Base-by-base conservation (phyloP, 805 yeast genomes). In the Kodamaea leandrae region DNA sequence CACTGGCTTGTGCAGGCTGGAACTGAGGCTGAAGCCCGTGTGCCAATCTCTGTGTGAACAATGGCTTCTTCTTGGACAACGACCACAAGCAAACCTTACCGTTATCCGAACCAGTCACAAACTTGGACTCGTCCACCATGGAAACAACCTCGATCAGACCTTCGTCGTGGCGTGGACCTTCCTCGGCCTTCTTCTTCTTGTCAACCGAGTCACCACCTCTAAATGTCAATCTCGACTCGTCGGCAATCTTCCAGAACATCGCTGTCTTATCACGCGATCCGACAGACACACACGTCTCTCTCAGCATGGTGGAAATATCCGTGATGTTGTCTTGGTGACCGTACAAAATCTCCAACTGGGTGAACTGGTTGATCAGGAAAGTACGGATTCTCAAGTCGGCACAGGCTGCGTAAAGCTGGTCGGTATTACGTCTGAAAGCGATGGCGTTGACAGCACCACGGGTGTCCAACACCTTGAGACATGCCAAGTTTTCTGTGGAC, bases 231-330 rank as follows among this genome's bases (percentile, higher is more conserved):
- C 97, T 79, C 1, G 95, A 81, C 65, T 93, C 99, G 54, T 93
- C 99, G 18, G 96, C 80, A 50, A 93, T 88, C 61, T 93, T 93
- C 99, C 99, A 93, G 53, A 86, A 71, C 83, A 95, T 84, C 7
- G 91, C 96, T 4, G 96, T 86, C 54, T 95, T 82, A 64, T 93
- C 99, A 53, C 98, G 79, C 3, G 95, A 75, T 13, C 99, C 99
- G 23, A 91, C 98, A 18, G 96, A 87, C 13, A 93, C 90, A 70
- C 99, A 93, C 44, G 96, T 79, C 57, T 93, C 98, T 61, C 82
- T 81, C 7, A 78, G 77, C 46, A 93, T 68, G 0, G 97, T 88
- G 16, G 88, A 68, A 40, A 93, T 82, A 55, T 83, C 97, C 32
- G 77, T 75, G 33, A 91, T 90, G 41, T 78, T 70, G 58, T 93